phyloP scores from a whole-genome alignment of 208 protist genomes.

The Leishmania amazonensis region DNA sequence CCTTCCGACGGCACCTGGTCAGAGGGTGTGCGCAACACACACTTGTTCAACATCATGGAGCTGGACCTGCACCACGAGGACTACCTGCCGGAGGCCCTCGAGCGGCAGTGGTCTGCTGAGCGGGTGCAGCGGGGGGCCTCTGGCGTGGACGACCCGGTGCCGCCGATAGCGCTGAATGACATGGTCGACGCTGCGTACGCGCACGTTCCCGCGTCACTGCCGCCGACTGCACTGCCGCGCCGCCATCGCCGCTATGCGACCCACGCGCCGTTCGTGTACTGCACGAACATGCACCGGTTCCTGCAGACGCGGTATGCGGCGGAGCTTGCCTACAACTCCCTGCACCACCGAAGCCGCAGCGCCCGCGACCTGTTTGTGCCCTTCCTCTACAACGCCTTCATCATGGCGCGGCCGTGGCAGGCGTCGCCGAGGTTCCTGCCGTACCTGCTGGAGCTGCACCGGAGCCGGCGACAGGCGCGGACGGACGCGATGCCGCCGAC shows the following conservation, averaged over 20 bases:
- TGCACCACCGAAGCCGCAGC: slow-evolving; percentile 32
- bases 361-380: slow-evolving; percentile 44
- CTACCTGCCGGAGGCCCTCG: neutral
- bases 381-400: slow-evolving; percentile 72
- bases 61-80: slow-evolving; percentile 42
- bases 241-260: slow-evolving; percentile 45
- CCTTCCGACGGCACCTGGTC: slow-evolving; percentile 21
- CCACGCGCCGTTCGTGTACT: slow-evolving; percentile 73
- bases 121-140: slow-evolving; percentile 57
- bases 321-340: slow-evolving; percentile 30
- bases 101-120: slow-evolving; percentile 79
- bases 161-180: neutral
- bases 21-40: neutral
- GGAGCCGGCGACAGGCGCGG: neutral
- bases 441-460: slow-evolving; percentile 21
- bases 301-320: slow-evolving; percentile 39
- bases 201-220: no score
- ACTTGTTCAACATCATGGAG: slow-evolving; percentile 42
- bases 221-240: neutral
- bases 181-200: neutral
- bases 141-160: slow-evolving; percentile 20
- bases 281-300: slow-evolving; percentile 56
- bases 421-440: slow-evolving; percentile 45
- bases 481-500: neutral
- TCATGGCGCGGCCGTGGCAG: slow-evolving; percentile 61